Evolutionary conservation across 257 asterid genomes (phyloP).

Genomic region (Solanum pinnatisectum): DNA sequence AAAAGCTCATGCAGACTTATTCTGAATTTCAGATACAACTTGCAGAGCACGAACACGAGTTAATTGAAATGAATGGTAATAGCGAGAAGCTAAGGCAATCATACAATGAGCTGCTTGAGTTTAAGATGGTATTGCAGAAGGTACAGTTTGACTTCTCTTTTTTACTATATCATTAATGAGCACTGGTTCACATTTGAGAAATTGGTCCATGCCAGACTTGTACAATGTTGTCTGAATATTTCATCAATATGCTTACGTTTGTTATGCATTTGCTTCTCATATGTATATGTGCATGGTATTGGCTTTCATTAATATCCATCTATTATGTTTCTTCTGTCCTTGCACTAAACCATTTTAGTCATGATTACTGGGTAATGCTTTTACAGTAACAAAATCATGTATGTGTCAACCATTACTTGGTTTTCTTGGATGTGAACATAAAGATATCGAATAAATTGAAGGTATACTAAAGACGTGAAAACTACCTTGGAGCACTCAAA

Average conservation of each 20-base stretch:
- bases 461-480: background rate
- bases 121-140: constrained; percentile 94
- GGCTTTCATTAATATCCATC: background rate
- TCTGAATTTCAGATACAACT: constrained; percentile 52
- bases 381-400: background rate
- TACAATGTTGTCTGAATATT: background rate
- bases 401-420: background rate
- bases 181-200: background rate
- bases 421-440: background rate
- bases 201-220: background rate
- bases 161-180: background rate
- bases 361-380: background rate
- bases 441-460: background rate
- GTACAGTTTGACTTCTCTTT: constrained; percentile 22
- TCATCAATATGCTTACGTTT: background rate
- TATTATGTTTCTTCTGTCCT: background rate
- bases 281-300: background rate
- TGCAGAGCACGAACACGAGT: constrained; percentile 91
- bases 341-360: background rate
- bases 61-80: constrained; percentile 85
- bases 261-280: background rate
- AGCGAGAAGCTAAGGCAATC: constrained; percentile 78
- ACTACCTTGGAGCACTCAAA: background rate
- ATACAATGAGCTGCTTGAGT: constrained; percentile 92
- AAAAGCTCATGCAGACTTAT: background rate